Evolutionary conservation across 768 basidiomycete species (phyloP).

Genomic region (Boletus huronensis): DNA sequence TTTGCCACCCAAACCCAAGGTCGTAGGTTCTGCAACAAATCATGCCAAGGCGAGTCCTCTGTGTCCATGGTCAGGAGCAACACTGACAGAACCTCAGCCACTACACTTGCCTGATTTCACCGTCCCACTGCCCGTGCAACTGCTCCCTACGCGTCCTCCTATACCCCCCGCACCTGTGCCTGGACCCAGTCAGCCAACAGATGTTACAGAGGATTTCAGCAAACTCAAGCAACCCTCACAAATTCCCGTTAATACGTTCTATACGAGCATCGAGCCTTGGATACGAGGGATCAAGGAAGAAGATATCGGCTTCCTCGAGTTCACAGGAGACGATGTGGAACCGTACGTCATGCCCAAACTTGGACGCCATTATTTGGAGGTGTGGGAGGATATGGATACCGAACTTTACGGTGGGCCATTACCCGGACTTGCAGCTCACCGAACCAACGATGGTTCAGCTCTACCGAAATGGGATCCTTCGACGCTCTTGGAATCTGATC

Average conservation of each 20-base stretch:
- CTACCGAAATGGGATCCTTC: conserved; percentile 81
- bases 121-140: conserved; percentile 45
- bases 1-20: conserved; percentile 55
- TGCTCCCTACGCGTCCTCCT: conserved; percentile 61
- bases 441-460: conserved; percentile 33
- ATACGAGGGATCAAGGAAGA: conserved; percentile 89
- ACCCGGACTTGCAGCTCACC: conserved; percentile 39
- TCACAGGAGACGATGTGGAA: conserved; percentile 86
- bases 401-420: conserved; percentile 43
- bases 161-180: conserved; percentile 61
- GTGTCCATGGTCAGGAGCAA: neutral
- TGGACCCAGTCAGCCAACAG: conserved; percentile 80
- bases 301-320: conserved; percentile 90
- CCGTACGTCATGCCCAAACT: conserved; percentile 84
- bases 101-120: conserved; percentile 56
- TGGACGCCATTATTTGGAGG: conserved; percentile 80
- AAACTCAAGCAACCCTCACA: conserved; percentile 76
- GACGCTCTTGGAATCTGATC: conserved; percentile 67
- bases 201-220: conserved; percentile 88
- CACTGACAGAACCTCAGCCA: conserved; percentile 24
- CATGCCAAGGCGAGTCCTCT: conserved; percentile 47
- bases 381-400: conserved; percentile 92
- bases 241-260: conserved; percentile 71
- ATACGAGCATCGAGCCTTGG: conserved; percentile 86
- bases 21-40: conserved; percentile 40